phyloP scores from a whole-genome alignment of 331 rosid species.

The Quercus tomentella region DNA sequence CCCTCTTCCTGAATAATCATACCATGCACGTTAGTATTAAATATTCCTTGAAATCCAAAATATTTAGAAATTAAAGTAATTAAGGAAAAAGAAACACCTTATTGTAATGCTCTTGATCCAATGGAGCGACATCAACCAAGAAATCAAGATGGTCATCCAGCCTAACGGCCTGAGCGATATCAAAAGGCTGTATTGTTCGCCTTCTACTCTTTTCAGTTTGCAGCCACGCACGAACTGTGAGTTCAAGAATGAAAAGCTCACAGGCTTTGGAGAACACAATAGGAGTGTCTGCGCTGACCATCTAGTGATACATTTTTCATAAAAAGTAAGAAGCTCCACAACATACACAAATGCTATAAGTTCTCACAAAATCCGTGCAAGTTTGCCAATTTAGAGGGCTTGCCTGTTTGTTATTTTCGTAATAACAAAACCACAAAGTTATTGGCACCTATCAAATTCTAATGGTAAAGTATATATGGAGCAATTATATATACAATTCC shows the following conservation, averaged over 20 bases:
- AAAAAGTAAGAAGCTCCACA: neutral
- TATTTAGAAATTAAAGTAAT: neutral
- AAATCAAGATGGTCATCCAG: constrained; percentile 12
- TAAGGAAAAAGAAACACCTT: constrained; percentile 1
- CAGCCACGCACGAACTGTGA: constrained; percentile 31
- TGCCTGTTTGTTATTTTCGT: neutral
- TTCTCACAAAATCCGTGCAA: neutral
- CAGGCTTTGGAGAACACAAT: constrained; percentile 32
- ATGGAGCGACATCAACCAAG: constrained; percentile 14
- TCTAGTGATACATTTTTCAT: constrained; percentile 2
- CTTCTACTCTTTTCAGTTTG: constrained; percentile 21
- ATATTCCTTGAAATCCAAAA: too few relatives aligned
- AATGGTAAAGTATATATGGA: too few relatives aligned
- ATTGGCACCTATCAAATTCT: too few relatives aligned
- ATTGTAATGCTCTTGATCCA: neutral
- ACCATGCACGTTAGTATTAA: neutral
- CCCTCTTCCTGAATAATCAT: constrained; percentile 1
- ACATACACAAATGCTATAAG: neutral
- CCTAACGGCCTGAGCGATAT: constrained; percentile 25
- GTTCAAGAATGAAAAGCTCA: constrained; percentile 43
- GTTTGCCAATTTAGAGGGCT: neutral
- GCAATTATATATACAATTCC: too few relatives aligned
- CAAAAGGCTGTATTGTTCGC: constrained; percentile 2
- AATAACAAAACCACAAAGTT: too few relatives aligned
- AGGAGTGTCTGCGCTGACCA: constrained; percentile 42